Evolutionary conservation across 306 rosid genomes (phyloP), one percentile per base, ranked within the genome.

Genomic region (Arachis stenosperma): DNA sequence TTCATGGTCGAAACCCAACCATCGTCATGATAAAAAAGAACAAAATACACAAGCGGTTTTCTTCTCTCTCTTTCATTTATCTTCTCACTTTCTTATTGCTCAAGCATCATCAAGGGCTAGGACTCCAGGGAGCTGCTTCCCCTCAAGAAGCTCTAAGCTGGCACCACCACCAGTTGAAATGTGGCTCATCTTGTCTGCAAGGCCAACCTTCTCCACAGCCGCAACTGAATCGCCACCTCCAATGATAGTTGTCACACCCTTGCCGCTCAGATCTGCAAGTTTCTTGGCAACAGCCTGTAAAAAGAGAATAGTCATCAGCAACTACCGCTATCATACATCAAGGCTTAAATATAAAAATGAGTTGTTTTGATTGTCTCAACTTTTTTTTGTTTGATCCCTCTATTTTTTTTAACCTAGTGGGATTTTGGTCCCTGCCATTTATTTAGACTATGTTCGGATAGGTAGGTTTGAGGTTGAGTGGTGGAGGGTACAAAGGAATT

Each of bases 221-320:
- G 98, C 98, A 5, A 93, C 98, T 0, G 98, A 93, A 75, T 93
- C 98, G 3, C 98, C 98, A 64, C 98, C 98, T 82, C 98, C 98
- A 29, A 93, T 89, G 61, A 93, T 93, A 41, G 98, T 91, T 47
- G 91, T 93, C 69, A 91, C 98, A 6, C 94, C 97, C 86, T 91
- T 91, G 27, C 80, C 96, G 74, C 85, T 89, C n/a, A 93, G 82
- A 70, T 91, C 97, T 3, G 98, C 98, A 65, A 93, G 85, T 72
- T 91, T 91, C 91, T 77, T 89, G 3, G 98, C 97, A 50, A 89
- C 78, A 6, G 94, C 88, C 98, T 93, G 88, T 41, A 50, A 48
- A 75, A 4, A 57, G 55, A 14, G n/a, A 36, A 54, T 30, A 58
- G 15, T 56, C 27, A 41, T 70, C 36, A 65, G 52, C 43, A 17